These are phyloP conservation scores for Termitomyces sp. DNA, from an alignment of 768 basidiomycete genomes.

Conservation along the genomic window DNA sequence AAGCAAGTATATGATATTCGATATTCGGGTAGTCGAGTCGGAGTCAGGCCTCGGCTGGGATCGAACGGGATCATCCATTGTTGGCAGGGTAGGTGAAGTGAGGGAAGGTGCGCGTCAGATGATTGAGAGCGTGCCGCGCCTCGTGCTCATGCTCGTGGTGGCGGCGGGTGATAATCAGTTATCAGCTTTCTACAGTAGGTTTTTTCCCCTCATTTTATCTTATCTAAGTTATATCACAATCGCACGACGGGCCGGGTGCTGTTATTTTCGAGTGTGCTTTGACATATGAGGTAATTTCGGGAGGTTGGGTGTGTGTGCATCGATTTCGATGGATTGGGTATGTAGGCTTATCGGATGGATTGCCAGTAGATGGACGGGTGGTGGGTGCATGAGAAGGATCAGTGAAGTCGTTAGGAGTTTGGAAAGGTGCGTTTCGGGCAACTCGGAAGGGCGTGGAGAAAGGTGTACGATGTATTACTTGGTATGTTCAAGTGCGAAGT, in stretches of 20 bases:
- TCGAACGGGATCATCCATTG: no score
- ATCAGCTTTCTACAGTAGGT: no score
- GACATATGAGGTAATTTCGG: not conserved
- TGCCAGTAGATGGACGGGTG: not conserved
- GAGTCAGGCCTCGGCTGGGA: no score
- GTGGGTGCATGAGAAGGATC: not conserved
- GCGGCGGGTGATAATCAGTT: no score
- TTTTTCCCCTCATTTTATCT: not conserved
- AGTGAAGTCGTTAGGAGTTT: not conserved
- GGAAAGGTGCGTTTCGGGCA: not conserved
- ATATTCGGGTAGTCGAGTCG: no score
- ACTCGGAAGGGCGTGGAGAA: not conserved
- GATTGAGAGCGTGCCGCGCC: not conserved
- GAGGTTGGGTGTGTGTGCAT: not conserved
- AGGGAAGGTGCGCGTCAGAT: not conserved
- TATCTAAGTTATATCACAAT: not conserved
- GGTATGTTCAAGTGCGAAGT: not conserved
- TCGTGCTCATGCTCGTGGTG: not conserved
- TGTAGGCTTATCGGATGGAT: not conserved
- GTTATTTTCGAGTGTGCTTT: not conserved
- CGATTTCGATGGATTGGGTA: not conserved
- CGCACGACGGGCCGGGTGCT: not conserved
- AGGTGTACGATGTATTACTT: not conserved
- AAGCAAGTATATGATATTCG: no score
- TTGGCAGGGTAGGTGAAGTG: no score